Base-by-base conservation (phyloP, 148 eudicot genomes). In the Arbutus unedo region DNA sequence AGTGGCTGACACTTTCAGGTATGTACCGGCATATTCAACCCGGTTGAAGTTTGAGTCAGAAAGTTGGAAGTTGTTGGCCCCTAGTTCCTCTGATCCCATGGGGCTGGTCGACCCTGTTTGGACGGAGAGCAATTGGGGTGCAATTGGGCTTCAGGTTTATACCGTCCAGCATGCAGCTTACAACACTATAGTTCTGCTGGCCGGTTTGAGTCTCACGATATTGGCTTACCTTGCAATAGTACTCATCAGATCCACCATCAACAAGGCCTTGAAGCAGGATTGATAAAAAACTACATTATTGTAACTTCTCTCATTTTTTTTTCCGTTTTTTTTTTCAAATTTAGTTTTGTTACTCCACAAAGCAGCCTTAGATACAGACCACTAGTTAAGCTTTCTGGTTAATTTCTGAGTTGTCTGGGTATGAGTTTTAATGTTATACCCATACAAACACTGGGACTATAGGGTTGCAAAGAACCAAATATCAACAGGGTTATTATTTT, bases 41-140 rank as follows among this genome's bases (percentile, higher is more conserved):
- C 90, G 98, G 82, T 88, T 96, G 83, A 88, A 91, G 81, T 96
- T 81, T 44, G 95, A 94, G 72, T 90, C 94, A 41, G 97, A 85
- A 59, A 79, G 83, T 21, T 94, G 99, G 99, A 88, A 80, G 64
- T 84, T 96, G 83, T 89, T 93, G 82, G 90, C 96, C 15, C 82
- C 81, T 41, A 91, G 89, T 79, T 66, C 93, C 49, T 93, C 98
- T 11, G 98, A 95, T 84, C 86, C 90, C 43, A 90, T 92, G 94
- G 91, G 92, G 25, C 55, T 78, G 72, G 83, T 79, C 0, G 98
- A 95, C 81, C 94, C 96, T 53, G 91, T 96, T 66, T 96, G 99
- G 99, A 91, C 98, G 1, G 99, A 96, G 87, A 94, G 98, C 90
- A 96, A 96, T 87, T 96, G 98, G 99, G 91, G 86, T 81, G 76